phyloP scores from a whole-genome alignment of 148 eudicot species.

The Gaultheria prostrata region DNA sequence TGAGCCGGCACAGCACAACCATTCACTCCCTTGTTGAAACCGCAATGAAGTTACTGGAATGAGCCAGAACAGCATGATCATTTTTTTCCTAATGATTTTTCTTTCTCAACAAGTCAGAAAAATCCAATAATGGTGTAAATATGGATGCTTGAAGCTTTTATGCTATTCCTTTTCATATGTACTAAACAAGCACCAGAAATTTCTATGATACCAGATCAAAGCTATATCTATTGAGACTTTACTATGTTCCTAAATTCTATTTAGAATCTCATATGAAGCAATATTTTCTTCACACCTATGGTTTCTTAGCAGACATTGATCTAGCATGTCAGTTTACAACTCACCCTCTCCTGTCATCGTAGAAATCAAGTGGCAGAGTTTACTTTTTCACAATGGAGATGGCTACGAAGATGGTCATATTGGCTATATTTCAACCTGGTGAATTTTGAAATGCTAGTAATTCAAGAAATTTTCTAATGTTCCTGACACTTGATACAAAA shows the following conservation, averaged over 20 bases:
- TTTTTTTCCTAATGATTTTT: not conserved
- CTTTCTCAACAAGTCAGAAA: not conserved
- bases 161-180: not conserved
- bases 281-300: not conserved
- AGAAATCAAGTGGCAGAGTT: not conserved
- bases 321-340: not conserved
- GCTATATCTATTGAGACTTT: conserved; percentile 1
- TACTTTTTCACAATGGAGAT: not conserved
- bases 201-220: conserved; percentile 5
- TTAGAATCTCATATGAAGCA: not conserved
- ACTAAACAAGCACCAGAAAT: not conserved
- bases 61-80: too few relatives aligned
- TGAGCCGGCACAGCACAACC: conserved; percentile 45
- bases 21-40: conserved; percentile 65
- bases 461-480: not conserved
- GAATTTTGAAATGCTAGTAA: not conserved
- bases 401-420: not conserved
- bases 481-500: not conserved
- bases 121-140: conserved; percentile 2
- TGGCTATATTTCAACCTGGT: not conserved
- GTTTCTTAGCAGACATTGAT: not conserved
- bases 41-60: conserved; percentile 45
- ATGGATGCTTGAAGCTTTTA: conserved; percentile 3
- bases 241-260: not conserved
- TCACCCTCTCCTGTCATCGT: not conserved